Conservation (phyloP, 495 filamentous ascomycete species). For the Neurospora intermedia region DNA sequence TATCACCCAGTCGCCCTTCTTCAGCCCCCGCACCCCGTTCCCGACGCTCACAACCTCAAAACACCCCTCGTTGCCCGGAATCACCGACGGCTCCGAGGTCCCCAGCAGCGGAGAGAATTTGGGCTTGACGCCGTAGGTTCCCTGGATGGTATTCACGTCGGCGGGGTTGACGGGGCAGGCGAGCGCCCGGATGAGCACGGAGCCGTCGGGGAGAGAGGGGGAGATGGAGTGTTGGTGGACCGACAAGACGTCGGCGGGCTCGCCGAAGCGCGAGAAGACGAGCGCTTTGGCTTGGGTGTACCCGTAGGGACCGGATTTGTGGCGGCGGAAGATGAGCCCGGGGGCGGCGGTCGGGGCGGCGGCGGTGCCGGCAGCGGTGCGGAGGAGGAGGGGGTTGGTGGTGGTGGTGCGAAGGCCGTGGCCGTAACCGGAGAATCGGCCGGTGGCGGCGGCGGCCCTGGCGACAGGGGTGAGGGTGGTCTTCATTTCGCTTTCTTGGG, state of each 20-base stretch:
- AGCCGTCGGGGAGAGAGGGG: constrained; percentile 61
- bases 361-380: neutral
- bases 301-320: constrained; percentile 59
- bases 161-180: constrained; percentile 91
- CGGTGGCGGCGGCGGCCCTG: neutral
- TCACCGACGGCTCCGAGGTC: constrained; percentile 51
- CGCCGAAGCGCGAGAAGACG: constrained; percentile 74
- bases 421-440: neutral
- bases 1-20: constrained; percentile 79
- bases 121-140: constrained; percentile 85
- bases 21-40: constrained; percentile 38
- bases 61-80: constrained; percentile 77
- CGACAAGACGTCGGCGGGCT: constrained; percentile 68
- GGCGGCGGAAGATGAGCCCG: constrained; percentile 4
- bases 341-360: neutral
- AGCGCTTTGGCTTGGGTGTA: constrained; percentile 95
- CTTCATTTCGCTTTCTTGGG: neutral
- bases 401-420: neutral
- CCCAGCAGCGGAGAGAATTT: constrained; percentile 61
- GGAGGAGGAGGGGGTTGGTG: neutral
- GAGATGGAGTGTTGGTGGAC: constrained; percentile 78
- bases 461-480: neutral
- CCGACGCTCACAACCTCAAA: constrained; percentile 72
- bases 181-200: constrained; percentile 56
- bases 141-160: constrained; percentile 89